These are phyloP conservation scores for Rhododendron vialii DNA, from an alignment of 148 eudicot genomes.

Conservation along the genomic window DNA sequence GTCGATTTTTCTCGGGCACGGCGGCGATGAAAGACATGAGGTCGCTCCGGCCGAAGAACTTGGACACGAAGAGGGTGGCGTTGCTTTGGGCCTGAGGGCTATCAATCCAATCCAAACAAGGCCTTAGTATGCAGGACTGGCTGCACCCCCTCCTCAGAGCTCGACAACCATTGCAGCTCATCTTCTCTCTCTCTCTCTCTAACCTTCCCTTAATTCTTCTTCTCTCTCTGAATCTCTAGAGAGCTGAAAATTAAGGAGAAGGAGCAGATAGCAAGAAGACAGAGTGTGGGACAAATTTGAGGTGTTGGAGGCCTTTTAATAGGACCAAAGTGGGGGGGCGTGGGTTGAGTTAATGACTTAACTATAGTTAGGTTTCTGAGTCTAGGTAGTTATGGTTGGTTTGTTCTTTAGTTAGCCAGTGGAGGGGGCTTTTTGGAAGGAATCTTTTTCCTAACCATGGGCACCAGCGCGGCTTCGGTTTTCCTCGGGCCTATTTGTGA, in stretches of 20 bases:
- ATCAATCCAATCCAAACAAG: conserved; percentile 57
- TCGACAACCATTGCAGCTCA: conserved; percentile 82
- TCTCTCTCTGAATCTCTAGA: not conserved
- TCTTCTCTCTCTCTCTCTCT: not conserved
- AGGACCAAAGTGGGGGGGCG: not conserved
- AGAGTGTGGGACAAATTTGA: not conserved
- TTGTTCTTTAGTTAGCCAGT: not conserved
- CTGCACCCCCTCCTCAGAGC: conserved; percentile 73
- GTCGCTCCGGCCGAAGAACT: conserved; percentile 71
- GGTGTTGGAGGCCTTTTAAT: not conserved
- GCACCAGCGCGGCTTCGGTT: not conserved
- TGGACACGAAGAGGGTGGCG: conserved; percentile 76
- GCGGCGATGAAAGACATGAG: conserved; percentile 70
- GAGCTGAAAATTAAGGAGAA: not conserved
- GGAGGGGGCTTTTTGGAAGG: not conserved
- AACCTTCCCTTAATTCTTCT: not conserved
- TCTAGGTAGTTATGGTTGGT: not conserved
- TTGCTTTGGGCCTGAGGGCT: conserved; percentile 55
- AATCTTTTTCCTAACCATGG: not conserved
- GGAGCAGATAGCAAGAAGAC: not conserved
- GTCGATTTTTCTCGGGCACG: conserved; percentile 33
- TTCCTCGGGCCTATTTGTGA: not conserved
- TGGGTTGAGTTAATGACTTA: not conserved
- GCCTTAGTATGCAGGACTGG: conserved; percentile 50
- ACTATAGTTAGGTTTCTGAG: not conserved